Base-by-base conservation (phyloP, 495 filamentous ascomycete species). In the Penicillium chermesinum region DNA sequence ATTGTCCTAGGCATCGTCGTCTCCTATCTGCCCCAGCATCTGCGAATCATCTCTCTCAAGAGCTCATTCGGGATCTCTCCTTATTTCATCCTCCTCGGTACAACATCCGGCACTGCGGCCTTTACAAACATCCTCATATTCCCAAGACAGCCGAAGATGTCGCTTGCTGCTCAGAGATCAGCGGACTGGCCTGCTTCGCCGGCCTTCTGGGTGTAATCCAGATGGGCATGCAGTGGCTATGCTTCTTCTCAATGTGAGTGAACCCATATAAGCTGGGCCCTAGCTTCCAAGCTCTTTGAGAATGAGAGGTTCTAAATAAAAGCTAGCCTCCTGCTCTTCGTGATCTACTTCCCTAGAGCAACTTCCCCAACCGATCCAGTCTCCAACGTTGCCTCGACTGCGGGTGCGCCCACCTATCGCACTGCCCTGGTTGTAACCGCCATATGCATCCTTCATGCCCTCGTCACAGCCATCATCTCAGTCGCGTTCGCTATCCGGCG, bases 1-100 rank as follows among this genome's bases (percentile, higher is more conserved):
- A 88, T 98, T 52, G 72, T 97, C 57, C 58, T 96, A 56, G 93
- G 94, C 39, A 94, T 98, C 64, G 72, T 97, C 45, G 64, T 91
- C 49, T 96, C 91, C 49, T 98, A 98, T 67, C 80, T 96, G 20
- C 94, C 93, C 1, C 93, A 98, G 64, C 93, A 97, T 65, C 74
- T 83, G 63, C 88, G 91, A 49, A 97, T 98, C 71, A 87, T 95
- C 53, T 67, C 77, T 35, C 81, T 89, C 27, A 81, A 85, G 41
- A 91, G 87, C 38, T 95, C 94, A n/a, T 89, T 91, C 68, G 93
- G 93, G 38, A 91, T 98, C 43, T 95, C 89, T 21, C 91, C 93
- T 2, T 88, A 88, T 58, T 98, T 95, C 57, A 80, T 98, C 48
- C 82, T 97, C 14, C 84, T 98, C 18, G 93, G 94, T 40, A 85